Base-by-base conservation (phyloP, 1,284 basidiomycete genomes). In the Stygiomarasmius scandens region DNA sequence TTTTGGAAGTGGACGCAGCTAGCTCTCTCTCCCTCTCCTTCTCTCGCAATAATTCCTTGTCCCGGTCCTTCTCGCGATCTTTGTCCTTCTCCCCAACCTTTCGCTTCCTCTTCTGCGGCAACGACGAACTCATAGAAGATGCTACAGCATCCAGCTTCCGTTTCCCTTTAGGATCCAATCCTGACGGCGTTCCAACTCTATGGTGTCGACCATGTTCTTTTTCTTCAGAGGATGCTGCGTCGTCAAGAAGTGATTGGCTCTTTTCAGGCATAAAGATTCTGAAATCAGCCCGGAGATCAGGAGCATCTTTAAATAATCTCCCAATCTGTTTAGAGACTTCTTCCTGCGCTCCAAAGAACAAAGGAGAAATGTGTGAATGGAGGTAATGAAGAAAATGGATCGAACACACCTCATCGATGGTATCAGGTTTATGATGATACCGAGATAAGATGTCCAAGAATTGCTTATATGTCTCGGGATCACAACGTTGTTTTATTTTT, bases 401-500 rank as follows among this genome's bases (percentile, higher is more conserved):
- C 29, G 78, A 78, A 71, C 80, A 87, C 72, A 93, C 92, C 74
- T 96, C 86, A 73, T 94, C 93, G 62, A 80, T 80, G 14, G 77
- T 71, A 51, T 80, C 79, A 2, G 79, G 75, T 57, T 76, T 75
- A 54, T 82, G 77, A 52, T 85, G 83, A 66, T 82, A 84, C 45
- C 75, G 76, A 2, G 93, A 91, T 27, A 98, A 76, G 61, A 98
- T 95, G 74, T 96, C 94, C 58, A 98, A 77, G 74, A 99, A 98
- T 67, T 93, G 89, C 67, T 92, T 90, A 75, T 98, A 99, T 9
- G 92, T 95, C 34, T 96, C 93, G 1, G 93, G 87, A 66, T 96
- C 92, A 74, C 95, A 98, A 41, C 95, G 87, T 64, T 93, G 90
- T 75, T 97, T 98, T 76, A 98, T 98, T 75, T 95, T 95, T 75